These are phyloP conservation scores for Huntiella decipiens DNA, from an alignment of 2,329 filamentous ascomycete species.

Conservation along the genomic window DNA sequence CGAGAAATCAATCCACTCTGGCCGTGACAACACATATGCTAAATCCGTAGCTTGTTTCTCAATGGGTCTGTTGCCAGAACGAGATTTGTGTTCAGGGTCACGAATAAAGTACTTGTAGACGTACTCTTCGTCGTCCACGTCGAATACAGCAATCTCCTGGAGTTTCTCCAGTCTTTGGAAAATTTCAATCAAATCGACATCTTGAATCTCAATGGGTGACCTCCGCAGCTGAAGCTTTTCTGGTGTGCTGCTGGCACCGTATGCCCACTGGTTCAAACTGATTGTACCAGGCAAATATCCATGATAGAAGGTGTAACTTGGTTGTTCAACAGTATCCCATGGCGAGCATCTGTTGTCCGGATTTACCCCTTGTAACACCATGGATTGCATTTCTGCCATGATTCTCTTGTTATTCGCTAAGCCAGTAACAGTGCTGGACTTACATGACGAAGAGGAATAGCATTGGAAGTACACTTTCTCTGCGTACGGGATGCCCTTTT, in stretches of 20 bases:
- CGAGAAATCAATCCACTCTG: slow-evolving; percentile 57
- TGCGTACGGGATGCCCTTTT: slow-evolving; percentile 32
- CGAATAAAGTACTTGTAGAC: slow-evolving; percentile 45
- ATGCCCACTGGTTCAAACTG: slow-evolving; percentile 51
- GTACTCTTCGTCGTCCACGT: slow-evolving; percentile 37
- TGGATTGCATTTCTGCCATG: slow-evolving; percentile 40
- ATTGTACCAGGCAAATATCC: slow-evolving; percentile 49
- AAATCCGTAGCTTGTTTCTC: slow-evolving; percentile 57
- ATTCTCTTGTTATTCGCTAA: slow-evolving; percentile 14
- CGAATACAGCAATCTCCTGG: slow-evolving; percentile 24
- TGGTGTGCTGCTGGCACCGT: slow-evolving; percentile 35
- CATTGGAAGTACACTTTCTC: slow-evolving; percentile 36
- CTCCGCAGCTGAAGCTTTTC: slow-evolving; percentile 39
- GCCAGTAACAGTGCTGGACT: slow-evolving; percentile 8
- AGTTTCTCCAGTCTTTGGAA: slow-evolving; percentile 40
- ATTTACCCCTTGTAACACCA: slow-evolving; percentile 25
- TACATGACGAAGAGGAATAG: slow-evolving; percentile 21
- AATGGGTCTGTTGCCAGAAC: slow-evolving; percentile 28
- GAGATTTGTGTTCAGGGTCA: slow-evolving; percentile 41
- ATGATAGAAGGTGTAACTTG: slow-evolving; percentile 49
- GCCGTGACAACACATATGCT: slow-evolving; percentile 47
- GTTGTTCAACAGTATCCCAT: slow-evolving; percentile 58
- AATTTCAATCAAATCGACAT: slow-evolving; percentile 37
- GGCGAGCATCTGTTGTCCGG: slow-evolving; percentile 24
- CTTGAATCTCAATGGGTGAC: slow-evolving; percentile 37